Conservation (phyloP, 2,329 filamentous ascomycete genomes). For the Penicillium sp. region DNA sequence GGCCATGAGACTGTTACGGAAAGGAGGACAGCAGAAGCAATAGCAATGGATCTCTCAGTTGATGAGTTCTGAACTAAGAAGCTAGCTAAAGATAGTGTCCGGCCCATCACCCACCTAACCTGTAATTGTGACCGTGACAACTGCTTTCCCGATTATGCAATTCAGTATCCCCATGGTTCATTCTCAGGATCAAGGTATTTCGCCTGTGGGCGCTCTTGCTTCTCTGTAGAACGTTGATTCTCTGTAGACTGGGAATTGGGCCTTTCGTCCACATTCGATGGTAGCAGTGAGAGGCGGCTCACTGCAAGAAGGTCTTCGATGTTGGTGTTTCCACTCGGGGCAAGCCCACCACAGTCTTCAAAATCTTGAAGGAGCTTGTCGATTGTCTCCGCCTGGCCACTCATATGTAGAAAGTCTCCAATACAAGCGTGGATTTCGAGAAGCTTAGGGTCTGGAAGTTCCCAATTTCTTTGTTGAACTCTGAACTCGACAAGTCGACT, state of each 20-base stretch:
- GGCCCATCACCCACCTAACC: constrained; percentile 1
- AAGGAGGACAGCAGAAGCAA: constrained; percentile 4
- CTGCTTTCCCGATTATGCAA: constrained; percentile 4
- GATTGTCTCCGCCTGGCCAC: constrained; percentile 18
- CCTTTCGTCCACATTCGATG: constrained; percentile 7
- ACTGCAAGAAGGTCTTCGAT: constrained; percentile 17
- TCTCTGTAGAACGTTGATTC: constrained; percentile 7
- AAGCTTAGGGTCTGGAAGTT: constrained; percentile 16
- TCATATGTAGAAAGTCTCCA: constrained; percentile 20
- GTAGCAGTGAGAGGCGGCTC: constrained; percentile 12
- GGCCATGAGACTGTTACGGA: constrained; percentile 4
- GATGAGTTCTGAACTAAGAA: background rate
- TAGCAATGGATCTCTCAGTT: constrained; percentile 2
- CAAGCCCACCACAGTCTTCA: constrained; percentile 13
- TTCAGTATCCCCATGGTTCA: constrained; percentile 3
- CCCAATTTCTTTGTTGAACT: constrained; percentile 13
- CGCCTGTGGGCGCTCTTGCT: constrained; percentile 5
- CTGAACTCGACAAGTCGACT: constrained; percentile 16
- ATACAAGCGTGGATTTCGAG: constrained; percentile 21
- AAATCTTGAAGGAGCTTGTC: constrained; percentile 15
- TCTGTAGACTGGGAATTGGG: constrained; percentile 5
- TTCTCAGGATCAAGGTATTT: constrained; percentile 3
- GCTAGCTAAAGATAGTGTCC: background rate
- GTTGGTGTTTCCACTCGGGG: constrained; percentile 13
- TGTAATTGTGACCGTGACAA: background rate